Evolutionary conservation across 2,329 filamentous ascomycete species (phyloP).

Genomic region (Gremmenia infestans): DNA sequence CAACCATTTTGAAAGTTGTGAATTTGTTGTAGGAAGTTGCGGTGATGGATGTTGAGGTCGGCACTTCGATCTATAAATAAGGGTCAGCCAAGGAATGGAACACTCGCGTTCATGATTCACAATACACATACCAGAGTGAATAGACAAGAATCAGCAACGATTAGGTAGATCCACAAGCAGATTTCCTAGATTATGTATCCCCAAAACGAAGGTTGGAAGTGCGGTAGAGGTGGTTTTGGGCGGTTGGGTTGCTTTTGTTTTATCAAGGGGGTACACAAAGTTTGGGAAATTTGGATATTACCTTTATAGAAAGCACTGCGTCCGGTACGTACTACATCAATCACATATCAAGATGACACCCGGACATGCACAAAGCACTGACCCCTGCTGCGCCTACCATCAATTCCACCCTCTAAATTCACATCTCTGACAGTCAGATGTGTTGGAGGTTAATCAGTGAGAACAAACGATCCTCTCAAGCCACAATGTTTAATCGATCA

Average conservation of each 20-base stretch:
- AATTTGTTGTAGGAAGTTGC: neutral
- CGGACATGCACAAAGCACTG: neutral
- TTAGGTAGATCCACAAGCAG: neutral
- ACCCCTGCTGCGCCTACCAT: neutral
- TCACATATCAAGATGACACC: neutral
- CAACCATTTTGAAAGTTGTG: constrained; percentile 14
- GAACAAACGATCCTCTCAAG: neutral
- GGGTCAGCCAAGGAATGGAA: neutral
- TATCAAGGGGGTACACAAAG: neutral
- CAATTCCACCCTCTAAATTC: neutral
- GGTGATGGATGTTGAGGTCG: neutral
- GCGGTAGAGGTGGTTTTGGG: neutral
- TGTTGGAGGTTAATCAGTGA: neutral
- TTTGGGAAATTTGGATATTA: constrained; percentile 1
- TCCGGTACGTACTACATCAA: no score
- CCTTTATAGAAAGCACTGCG: no score
- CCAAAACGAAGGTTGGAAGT: neutral
- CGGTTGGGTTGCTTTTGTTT: no score
- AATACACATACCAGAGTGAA: neutral
- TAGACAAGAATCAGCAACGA: neutral
- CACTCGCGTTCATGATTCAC: neutral
- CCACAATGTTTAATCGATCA: neutral
- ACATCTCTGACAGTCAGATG: neutral
- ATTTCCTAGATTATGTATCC: neutral
- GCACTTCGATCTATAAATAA: neutral